Evolutionary conservation across 768 basidiomycete species (phyloP).

Genomic region (Fomitopsis serialis): DNA sequence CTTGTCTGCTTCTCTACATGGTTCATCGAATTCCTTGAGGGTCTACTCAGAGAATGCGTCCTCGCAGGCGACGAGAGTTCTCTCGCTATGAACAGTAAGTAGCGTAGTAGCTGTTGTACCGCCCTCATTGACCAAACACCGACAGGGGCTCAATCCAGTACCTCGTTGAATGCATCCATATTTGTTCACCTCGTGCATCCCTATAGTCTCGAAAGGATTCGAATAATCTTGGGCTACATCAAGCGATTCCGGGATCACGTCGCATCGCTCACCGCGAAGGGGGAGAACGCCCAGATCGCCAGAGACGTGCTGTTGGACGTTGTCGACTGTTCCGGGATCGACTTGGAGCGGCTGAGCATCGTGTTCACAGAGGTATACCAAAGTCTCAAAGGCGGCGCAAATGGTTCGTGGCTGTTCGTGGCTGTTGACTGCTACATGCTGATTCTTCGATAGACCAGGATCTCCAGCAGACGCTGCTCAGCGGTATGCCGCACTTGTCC

Average conservation of each 20-base stretch:
- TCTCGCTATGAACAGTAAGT: background rate
- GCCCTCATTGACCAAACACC: background rate
- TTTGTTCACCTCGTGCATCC: conserved; percentile 64
- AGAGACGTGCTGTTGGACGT: conserved; percentile 57
- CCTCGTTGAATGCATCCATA: conserved; percentile 27
- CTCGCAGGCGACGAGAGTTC: conserved; percentile 18
- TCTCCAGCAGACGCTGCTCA: conserved; percentile 39
- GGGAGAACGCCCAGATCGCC: conserved; percentile 61
- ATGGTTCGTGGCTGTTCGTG: background rate
- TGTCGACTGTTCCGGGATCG: conserved; percentile 59
- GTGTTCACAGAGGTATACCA: conserved; percentile 37
- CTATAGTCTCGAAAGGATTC: conserved; percentile 46
- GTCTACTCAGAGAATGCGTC: conserved; percentile 50
- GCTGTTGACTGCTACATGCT: background rate
- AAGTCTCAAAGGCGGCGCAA: background rate
- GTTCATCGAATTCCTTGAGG: conserved; percentile 57
- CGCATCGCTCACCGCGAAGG: conserved; percentile 45
- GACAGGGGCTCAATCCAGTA: background rate
- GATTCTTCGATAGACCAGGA: conserved; percentile 39
- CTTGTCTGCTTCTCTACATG: conserved; percentile 58
- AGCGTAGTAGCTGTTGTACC: background rate
- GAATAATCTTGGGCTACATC: conserved; percentile 47
- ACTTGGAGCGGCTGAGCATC: conserved; percentile 46
- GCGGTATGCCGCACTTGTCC: conserved; percentile 14
- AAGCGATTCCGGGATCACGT: conserved; percentile 53